phyloP scores from a whole-genome alignment of 805 yeast species.

The Kuraishia floccosa region DNA sequence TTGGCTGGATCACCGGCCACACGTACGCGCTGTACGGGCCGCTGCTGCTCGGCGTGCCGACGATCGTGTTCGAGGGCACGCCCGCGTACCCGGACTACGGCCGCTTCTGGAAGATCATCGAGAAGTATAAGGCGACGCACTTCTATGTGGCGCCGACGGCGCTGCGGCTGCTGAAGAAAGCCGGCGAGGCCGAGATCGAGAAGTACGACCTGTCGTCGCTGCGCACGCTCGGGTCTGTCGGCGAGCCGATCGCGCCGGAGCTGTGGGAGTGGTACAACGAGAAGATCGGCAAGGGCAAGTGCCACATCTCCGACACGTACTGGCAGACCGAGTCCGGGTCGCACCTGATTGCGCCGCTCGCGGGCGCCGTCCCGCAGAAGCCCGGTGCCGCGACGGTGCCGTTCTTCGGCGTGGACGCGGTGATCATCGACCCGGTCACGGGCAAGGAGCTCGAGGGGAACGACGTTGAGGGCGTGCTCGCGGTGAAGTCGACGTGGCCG shows the following conservation, averaged over 20 bases:
- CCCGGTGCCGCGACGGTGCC: conserved; percentile 98
- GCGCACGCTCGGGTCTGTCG: conserved; percentile 92
- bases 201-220: conserved; percentile 77
- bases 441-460: conserved; percentile 79
- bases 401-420: conserved; percentile 89
- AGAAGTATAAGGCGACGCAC: conserved; percentile 83
- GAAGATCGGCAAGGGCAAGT: conserved; percentile 78
- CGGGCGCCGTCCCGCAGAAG: conserved; percentile 90
- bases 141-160: conserved; percentile 99
- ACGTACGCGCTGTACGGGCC: conserved; percentile 96
- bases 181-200: conserved; percentile 76
- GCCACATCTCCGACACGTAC: conserved; percentile 91
- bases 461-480: conserved; percentile 94
- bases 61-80: conserved; percentile 93
- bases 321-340: conserved; percentile 99
- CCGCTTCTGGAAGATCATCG: conserved; percentile 94
- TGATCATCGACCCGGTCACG: conserved; percentile 84
- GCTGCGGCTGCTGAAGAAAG: conserved; percentile 69
- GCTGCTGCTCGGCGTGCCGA: conserved; percentile 74
- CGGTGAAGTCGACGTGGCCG: conserved; percentile 89
- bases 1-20: conserved; percentile 99
- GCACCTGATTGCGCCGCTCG: conserved; percentile 87
- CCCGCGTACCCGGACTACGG: conserved; percentile 95
- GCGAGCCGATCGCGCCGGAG: conserved; percentile 97
- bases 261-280: conserved; percentile 98